Evolutionary conservation across 768 basidiomycete species (phyloP).

Genomic region (Galerina sulciceps): DNA sequence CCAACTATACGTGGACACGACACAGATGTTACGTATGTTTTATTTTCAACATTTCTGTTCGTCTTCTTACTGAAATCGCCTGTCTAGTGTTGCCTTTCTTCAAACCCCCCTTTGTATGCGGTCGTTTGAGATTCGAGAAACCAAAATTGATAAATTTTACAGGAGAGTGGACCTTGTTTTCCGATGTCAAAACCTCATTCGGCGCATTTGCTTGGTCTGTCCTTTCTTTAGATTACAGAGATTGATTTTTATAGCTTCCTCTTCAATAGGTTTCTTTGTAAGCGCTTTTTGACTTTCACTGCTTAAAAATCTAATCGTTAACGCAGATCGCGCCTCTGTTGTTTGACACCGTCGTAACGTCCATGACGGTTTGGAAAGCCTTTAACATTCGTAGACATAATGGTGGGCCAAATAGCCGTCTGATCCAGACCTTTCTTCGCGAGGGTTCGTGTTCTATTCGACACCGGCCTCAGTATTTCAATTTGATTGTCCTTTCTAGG

Average conservation of each 20-base stretch:
- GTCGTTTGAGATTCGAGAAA: neutral
- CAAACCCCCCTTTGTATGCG: constrained; percentile 60
- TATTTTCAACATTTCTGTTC: constrained; percentile 3
- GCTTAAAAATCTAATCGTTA: neutral
- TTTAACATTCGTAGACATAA: constrained; percentile 76
- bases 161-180: constrained; percentile 72
- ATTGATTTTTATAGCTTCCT: constrained; percentile 15
- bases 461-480: neutral
- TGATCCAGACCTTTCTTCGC: constrained; percentile 84
- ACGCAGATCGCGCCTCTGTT: constrained; percentile 78
- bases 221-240: neutral
- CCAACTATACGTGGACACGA: constrained; percentile 79
- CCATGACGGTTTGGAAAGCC: constrained; percentile 82
- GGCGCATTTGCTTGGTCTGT: constrained; percentile 76
- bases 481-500: constrained; percentile 41
- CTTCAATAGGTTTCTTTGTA: constrained; percentile 57
- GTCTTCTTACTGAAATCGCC: constrained; percentile 6
- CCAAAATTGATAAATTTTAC: neutral
- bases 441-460: constrained; percentile 54
- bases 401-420: constrained; percentile 75
- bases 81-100: constrained; percentile 65
- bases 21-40: constrained; percentile 73
- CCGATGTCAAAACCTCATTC: constrained; percentile 85
- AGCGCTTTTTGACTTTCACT: constrained; percentile 21
- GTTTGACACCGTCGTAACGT: constrained; percentile 80